Base-by-base conservation (phyloP, 108 stramenopile genomes). In the Fistulifera pelliculosa region DNA sequence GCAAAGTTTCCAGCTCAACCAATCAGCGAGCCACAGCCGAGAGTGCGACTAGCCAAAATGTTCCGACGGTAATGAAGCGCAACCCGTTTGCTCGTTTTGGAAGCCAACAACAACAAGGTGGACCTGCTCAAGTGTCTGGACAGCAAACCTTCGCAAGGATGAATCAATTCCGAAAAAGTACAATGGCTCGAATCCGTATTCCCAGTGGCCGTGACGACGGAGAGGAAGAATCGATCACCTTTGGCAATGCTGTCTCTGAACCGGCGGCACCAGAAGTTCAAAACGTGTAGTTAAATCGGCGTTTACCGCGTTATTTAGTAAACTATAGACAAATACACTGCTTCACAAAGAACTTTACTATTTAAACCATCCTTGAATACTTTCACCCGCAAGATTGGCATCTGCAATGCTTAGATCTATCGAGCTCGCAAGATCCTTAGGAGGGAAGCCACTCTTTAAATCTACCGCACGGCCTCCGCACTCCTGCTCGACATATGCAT, bases 381-480 rank as follows among this genome's bases (percentile, higher is more conserved):
- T 73, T 73, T 83, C 77, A 18, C 76, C 78, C 17, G 75, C 70
- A 22, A 87, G 62, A 17, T 68, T 70, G 22, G 86, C 77, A 23
- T 79, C 86, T 7, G 52, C 73, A 40, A 87, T 79, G 11, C 80
- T 77, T 55, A 52, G 31, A 11, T 62, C 50, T 23, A 31, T 44
- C 27, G 68, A 47, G 4, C 61, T 22, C 2, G 49, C 23, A 27
- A 87, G 54, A 48, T 81, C 79, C 35, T 71, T 79, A 1, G 80
- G 82, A n/a, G 86, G 86, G 61, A 81, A 87, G 7, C 86, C 81
- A 41, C 54, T 63, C 6, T 68, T 58, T 11, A 87, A 41, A 53
- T 87, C 82, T n/a, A 79, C 8, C 14, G 68, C 65, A 39, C 64
- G 65, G 23, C 47, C 58, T 4, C 38, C 56, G 4, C 62, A 16